Evolutionary conservation across 768 basidiomycete species (phyloP).

Genomic region (Podaxis mareebaensis): DNA sequence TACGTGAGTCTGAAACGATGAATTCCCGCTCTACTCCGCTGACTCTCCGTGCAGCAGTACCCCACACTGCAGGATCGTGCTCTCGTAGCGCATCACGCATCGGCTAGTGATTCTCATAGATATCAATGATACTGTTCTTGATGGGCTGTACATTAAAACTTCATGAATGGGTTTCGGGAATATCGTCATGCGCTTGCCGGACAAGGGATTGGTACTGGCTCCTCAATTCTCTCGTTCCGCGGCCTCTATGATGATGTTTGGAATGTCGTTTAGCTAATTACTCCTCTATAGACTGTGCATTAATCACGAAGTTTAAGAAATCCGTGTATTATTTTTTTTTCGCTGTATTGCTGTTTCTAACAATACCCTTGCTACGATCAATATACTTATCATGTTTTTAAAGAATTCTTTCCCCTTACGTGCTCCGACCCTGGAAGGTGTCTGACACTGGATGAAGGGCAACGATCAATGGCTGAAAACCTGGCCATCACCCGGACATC

Average conservation of each 20-base stretch:
- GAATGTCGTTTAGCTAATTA: conserved; percentile 6
- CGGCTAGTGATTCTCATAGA: conserved; percentile 43
- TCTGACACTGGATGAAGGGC: background rate
- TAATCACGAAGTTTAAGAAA: conserved; percentile 15
- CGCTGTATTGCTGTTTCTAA: conserved; percentile 5
- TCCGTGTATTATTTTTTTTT: conserved; percentile 14
- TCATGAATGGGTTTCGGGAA: conserved; percentile 5
- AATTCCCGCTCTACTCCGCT: background rate
- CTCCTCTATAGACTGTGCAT: conserved; percentile 14
- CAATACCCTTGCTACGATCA: conserved; percentile 14
- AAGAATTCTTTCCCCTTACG: background rate
- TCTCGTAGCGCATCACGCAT: conserved; percentile 37
- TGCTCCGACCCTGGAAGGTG: background rate
- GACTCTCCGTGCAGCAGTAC: conserved; percentile 19
- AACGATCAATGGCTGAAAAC: background rate
- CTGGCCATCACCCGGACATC: background rate
- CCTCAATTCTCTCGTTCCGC: background rate
- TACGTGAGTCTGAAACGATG: conserved; percentile 51
- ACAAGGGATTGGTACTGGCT: background rate
- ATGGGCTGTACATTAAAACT: conserved; percentile 10
- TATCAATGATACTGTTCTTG: conserved; percentile 33
- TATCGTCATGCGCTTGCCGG: background rate
- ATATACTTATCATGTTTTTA: conserved; percentile 6
- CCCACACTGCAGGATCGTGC: conserved; percentile 35
- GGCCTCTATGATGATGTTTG: background rate